phyloP scores from a whole-genome alignment of 805 yeast species.

The Ogataea trehaloabstinens region DNA sequence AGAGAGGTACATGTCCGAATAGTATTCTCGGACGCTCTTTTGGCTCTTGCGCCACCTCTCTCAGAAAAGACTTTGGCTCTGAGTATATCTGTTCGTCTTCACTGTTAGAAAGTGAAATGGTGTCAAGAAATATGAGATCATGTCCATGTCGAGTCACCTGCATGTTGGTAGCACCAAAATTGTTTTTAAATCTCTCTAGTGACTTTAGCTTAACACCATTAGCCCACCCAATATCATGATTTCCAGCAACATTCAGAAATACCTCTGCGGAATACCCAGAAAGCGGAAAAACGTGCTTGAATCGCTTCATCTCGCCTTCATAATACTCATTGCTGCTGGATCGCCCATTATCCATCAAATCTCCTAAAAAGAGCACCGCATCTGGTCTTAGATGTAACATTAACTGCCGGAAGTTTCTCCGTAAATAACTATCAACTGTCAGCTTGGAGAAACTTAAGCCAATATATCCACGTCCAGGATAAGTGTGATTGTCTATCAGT shows the following conservation, averaged over 20 bases:
- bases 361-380: conserved; percentile 79
- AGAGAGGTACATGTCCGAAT: conserved; percentile 86
- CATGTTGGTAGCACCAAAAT: conserved; percentile 71
- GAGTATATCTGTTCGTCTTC: conserved; percentile 41
- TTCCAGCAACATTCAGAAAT: conserved; percentile 65
- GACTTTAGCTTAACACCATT: conserved; percentile 58
- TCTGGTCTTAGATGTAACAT: conserved; percentile 72
- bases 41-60: conserved; percentile 29
- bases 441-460: conserved; percentile 51
- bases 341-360: conserved; percentile 92
- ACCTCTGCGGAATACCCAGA: conserved; percentile 47
- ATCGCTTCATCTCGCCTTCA: conserved; percentile 61
- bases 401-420: conserved; percentile 59
- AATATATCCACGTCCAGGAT: conserved; percentile 60
- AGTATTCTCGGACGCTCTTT: conserved; percentile 58
- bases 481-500: conserved; percentile 82
- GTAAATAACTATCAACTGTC: conserved; percentile 76
- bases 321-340: conserved; percentile 74
- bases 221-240: conserved; percentile 96
- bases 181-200: conserved; percentile 59
- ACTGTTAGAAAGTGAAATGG: conserved; percentile 74
- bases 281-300: conserved; percentile 53
- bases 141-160: conserved; percentile 61
- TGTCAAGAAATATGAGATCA: conserved; percentile 72
- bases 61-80: conserved; percentile 53